These are phyloP conservation scores for Lablab purpureus DNA, from an alignment of 306 rosid genomes.

Conservation along the genomic window DNA sequence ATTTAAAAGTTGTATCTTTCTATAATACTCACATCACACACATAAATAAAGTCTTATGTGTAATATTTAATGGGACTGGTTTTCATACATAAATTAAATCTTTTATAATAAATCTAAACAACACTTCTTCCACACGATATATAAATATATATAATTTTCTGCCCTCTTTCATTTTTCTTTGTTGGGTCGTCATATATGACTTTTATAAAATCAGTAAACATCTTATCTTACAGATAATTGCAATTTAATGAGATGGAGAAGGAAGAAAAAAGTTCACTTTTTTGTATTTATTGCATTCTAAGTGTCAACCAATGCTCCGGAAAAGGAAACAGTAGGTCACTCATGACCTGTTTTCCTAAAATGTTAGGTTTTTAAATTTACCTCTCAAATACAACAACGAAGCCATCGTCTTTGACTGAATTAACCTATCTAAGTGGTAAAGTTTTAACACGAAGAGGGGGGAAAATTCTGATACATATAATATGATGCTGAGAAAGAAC, in stretches of 20 bases:
- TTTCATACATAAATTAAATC: not conserved
- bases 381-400: too few species aligned
- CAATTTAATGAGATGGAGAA: not conserved
- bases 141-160: too few species aligned
- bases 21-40: not conserved
- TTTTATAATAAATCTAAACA: not conserved
- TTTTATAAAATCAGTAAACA: not conserved
- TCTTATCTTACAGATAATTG: not conserved
- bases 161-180: not conserved
- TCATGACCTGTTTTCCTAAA: not conserved
- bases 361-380: not conserved
- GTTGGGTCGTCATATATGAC: not conserved
- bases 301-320: not conserved
- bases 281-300: not conserved
- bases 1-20: constrained; percentile 16
- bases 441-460: not conserved
- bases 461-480: not conserved
- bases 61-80: not conserved
- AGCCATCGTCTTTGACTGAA: not conserved
- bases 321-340: not conserved
- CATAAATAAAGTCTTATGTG: not conserved
- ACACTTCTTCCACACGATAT: not conserved
- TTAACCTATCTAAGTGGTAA: not conserved
- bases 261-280: too few species aligned
- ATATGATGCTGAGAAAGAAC: not conserved